Base-by-base conservation (phyloP, 2,329 filamentous ascomycete species). In the Phaeophleospora eucalypticola region DNA sequence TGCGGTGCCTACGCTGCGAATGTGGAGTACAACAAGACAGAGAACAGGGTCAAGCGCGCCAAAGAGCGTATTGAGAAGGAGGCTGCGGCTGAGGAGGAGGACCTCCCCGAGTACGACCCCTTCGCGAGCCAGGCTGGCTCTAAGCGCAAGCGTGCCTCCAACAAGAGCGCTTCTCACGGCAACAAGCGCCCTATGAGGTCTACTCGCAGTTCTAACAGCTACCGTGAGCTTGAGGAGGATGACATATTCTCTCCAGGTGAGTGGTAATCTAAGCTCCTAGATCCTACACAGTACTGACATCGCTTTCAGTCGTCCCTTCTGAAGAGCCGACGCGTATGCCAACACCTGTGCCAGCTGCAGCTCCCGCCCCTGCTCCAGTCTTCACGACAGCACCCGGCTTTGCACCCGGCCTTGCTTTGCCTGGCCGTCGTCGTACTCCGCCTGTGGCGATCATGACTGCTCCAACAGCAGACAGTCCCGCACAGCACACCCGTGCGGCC, bases 1-100 rank as follows among this genome's bases (percentile, higher is more conserved):
- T 54, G 52, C 20, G 52, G 52, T 35, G 52, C 52, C 18, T 54
- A 43, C 32, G 12, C 42, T 12, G 27, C 20, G 15, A 54, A 54
- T 36, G 29, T 38, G 17, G 24, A 27, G 38, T 45, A 29, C 24
- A 29, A 29, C 24, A 29, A 36, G 3, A 21, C 21, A 10, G 20
- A 12, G 39, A 18, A 24, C 8, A 35, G 19, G 35, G 24, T 20
- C 10, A 14, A 36, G 4, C 14, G 35, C 10, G 35, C 24, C n/a
- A 8, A 3, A 17, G 24, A 39, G 16, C 4, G 14, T 6, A 14
- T 17, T 14, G 27, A 37, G 32, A 27, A 19, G 15, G 20, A 29
- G 14, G 19, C 14, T n/a, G 17, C 21, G 18, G 14, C 18, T 20
- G 19, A 34, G 16, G 4, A 14, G 8, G 41, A 21, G 18, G 15